Percentiles rank a stretch among this genome's conserved stretches.
Conservation (phyloP, 1,139 yeast species). For the Scheffersomyces titani region DNA sequence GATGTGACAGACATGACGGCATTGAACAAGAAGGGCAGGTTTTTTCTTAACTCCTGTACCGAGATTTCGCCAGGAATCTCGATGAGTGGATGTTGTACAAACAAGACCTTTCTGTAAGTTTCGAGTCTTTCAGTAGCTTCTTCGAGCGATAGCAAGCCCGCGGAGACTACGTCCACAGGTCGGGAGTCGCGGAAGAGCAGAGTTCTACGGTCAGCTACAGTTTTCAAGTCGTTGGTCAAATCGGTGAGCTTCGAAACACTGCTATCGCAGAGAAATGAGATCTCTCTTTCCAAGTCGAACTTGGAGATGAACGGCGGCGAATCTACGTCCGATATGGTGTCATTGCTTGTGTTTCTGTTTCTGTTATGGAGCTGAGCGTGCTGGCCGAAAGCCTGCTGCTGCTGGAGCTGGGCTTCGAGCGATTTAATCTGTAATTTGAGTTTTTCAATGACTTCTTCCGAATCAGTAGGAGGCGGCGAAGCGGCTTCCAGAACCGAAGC, state of each 20-base stretch:
- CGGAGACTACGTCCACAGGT: slow-evolving; percentile 45
- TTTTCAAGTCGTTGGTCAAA: slow-evolving; percentile 38
- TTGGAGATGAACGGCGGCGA: slow-evolving; percentile 34
- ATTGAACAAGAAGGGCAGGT: slow-evolving; percentile 63
- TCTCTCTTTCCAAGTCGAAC: slow-evolving; percentile 39
- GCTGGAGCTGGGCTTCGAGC: slow-evolving; percentile 22
- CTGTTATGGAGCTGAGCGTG: slow-evolving; percentile 4
- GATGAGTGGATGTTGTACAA: slow-evolving; percentile 54
- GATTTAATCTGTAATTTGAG: slow-evolving; percentile 21
- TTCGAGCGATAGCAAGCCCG: slow-evolving; percentile 46
- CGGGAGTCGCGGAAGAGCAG: slow-evolving; percentile 22
- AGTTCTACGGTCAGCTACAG: slow-evolving; percentile 40
- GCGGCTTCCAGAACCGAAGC: not conserved
- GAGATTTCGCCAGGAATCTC: slow-evolving; percentile 45
- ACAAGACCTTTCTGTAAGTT: slow-evolving; percentile 41
- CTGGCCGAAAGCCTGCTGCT: slow-evolving; percentile 7
- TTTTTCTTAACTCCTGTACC: slow-evolving; percentile 48
- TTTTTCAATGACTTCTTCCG: slow-evolving; percentile 13
- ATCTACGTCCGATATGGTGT: slow-evolving; percentile 11
- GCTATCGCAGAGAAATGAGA: slow-evolving; percentile 32
- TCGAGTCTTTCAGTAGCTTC: slow-evolving; percentile 53
- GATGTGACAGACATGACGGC: slow-evolving; percentile 67
- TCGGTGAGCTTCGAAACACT: slow-evolving; percentile 28
- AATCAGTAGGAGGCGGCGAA: slow-evolving; percentile 1
- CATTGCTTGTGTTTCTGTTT: slow-evolving; percentile 1